A percentile compares a stretch with the other conserved stretches of the same genome.
These are phyloP conservation scores for Leucocoprinus birnbaumii DNA, from an alignment of 768 basidiomycete species.

Conservation along the genomic window DNA sequence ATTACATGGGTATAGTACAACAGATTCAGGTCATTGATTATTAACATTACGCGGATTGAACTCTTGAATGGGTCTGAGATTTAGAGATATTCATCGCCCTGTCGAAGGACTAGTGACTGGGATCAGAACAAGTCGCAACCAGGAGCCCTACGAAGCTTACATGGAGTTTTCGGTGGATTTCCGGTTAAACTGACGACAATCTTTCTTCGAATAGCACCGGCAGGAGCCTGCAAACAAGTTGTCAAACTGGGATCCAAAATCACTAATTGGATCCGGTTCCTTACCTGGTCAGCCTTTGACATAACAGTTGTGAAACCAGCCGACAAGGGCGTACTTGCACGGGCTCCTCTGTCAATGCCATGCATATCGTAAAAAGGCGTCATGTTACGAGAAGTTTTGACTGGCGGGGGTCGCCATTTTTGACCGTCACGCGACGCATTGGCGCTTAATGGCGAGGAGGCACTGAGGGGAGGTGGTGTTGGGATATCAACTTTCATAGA, in stretches of 20 bases:
- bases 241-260: neutral
- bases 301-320: neutral
- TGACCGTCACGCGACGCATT: constrained; percentile 16
- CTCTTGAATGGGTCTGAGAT: neutral
- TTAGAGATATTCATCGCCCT: constrained; percentile 1
- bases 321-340: constrained; percentile 10
- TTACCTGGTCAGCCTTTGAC: constrained; percentile 6
- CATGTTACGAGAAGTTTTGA: constrained; percentile 19
- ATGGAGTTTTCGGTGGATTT: constrained; percentile 8
- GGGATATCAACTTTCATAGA: constrained; percentile 17
- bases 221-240: constrained; percentile 21
- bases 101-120: neutral
- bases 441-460: constrained; percentile 23
- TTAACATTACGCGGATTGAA: neutral
- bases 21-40: neutral
- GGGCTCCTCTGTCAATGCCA: constrained; percentile 23
- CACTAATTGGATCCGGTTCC: neutral
- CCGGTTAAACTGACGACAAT: constrained; percentile 31
- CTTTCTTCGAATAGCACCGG: constrained; percentile 30
- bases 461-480: constrained; percentile 22
- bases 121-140: neutral
- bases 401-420: constrained; percentile 22
- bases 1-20: neutral
- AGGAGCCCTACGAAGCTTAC: neutral
- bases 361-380: constrained; percentile 30